Conservation (phyloP, 352 stramenopile genomes). For the Elongisporangium anandrum region DNA sequence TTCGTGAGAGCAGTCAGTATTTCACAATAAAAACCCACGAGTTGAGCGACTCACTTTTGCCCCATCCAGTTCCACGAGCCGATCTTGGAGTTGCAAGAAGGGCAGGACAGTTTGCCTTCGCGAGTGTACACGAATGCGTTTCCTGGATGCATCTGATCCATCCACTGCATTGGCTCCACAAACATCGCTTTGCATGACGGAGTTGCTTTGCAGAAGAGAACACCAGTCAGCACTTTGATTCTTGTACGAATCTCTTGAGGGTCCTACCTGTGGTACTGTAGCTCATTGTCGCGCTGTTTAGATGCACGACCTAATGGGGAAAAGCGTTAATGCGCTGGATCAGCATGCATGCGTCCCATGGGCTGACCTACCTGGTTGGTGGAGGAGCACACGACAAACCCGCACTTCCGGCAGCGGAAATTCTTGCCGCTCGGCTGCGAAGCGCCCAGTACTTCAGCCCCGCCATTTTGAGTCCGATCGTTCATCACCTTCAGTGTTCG, state of each 20-base stretch:
- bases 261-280: not conserved
- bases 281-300: not conserved
- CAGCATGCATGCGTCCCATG: not conserved
- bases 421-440: constrained; percentile 20
- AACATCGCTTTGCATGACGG: constrained; percentile 19
- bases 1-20: constrained; percentile 6
- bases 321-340: not conserved
- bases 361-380: constrained; percentile 35
- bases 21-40: constrained; percentile 1
- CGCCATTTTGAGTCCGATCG: constrained; percentile 25
- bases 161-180: constrained; percentile 71
- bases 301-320: not conserved
- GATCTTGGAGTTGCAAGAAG: constrained; percentile 64
- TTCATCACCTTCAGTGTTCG: constrained; percentile 37
- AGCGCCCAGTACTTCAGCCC: constrained; percentile 18
- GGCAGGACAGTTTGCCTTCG: constrained; percentile 61
- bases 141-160: constrained; percentile 17
- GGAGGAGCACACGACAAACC: constrained; percentile 37
- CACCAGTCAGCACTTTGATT: not conserved
- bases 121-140: constrained; percentile 24
- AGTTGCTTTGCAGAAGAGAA: not conserved
- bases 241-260: not conserved
- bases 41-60: constrained; percentile 45
- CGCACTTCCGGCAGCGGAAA: constrained; percentile 58
- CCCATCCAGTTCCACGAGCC: constrained; percentile 77